Conservation (phyloP, 108 stramenopile species). For the Cyclostephanos invisitatus region DNA sequence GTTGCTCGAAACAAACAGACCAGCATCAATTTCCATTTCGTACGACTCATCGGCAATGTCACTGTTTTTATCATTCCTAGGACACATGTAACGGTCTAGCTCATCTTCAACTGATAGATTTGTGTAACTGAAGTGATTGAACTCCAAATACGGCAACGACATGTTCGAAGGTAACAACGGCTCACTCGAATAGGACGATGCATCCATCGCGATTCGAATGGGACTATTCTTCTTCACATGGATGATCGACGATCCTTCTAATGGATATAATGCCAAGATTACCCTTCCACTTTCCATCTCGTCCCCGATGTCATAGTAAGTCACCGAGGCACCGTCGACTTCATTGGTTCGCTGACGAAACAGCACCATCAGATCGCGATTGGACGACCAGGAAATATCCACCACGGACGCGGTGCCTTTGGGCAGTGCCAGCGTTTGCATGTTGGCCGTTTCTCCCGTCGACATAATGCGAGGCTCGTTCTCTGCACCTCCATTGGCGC, state of each 20-base stretch:
- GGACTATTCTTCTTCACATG: too few relatives aligned
- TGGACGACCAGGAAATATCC: conserved; percentile 33
- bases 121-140: conserved; percentile 19
- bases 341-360: conserved; percentile 6
- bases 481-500: conserved; percentile 3
- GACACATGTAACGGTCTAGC: conserved; percentile 34
- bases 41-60: conserved; percentile 8
- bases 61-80: neutral
- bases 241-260: neutral
- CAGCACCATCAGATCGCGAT: conserved; percentile 28
- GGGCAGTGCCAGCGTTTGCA: conserved; percentile 23
- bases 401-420: conserved; percentile 17
- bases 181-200: conserved; percentile 8
- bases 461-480: conserved; percentile 4
- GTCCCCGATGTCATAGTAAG: conserved; percentile 11
- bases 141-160: conserved; percentile 22
- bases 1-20: neutral
- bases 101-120: conserved; percentile 34
- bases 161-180: conserved; percentile 20
- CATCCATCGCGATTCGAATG: too few relatives aligned
- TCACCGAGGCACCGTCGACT: neutral
- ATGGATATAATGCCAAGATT: conserved; percentile 27
- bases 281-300: neutral
- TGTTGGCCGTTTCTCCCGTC: conserved; percentile 5
- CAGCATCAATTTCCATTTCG: conserved; percentile 7